Evolutionary conservation across 345 rosid genomes (phyloP).

Genomic region (Gossypium raimondii): DNA sequence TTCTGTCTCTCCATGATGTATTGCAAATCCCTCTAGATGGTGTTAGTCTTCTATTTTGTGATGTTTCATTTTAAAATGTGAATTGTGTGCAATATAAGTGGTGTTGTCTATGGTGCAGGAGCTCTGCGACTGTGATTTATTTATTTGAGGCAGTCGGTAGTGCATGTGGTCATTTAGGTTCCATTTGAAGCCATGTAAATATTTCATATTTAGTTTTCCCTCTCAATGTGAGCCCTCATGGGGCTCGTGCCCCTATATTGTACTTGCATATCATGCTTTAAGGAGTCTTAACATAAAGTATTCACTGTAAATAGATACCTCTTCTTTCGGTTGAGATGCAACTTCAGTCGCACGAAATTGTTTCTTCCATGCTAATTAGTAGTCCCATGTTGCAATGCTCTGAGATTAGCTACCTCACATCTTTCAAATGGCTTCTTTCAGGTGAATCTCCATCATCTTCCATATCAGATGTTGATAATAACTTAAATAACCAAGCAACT

Average conservation of each 20-base stretch:
- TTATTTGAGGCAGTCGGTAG: neutral
- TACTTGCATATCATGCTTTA: neutral
- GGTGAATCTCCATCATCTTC: slow-evolving; percentile 94
- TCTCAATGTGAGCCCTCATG: neutral
- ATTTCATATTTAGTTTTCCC: neutral
- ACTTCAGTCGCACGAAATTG: neutral
- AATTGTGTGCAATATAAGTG: neutral
- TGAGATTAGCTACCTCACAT: slow-evolving; percentile 7
- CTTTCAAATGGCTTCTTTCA: slow-evolving; percentile 29
- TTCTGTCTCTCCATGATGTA: slow-evolving; percentile 1
- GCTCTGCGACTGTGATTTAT: neutral
- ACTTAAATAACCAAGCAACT: slow-evolving; percentile 49
- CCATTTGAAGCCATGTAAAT: neutral
- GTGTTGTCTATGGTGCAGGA: neutral
- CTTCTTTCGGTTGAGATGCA: neutral
- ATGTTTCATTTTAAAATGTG: neutral
- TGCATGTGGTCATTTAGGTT: neutral
- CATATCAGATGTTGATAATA: slow-evolving; percentile 68
- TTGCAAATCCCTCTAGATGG: neutral
- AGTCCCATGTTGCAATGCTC: neutral
- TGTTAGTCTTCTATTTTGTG: neutral
- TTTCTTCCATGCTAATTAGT: neutral
- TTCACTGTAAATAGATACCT: neutral
- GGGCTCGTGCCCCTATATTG: neutral
- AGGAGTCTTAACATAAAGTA: neutral